Evolutionary conservation across 208 protist genomes (phyloP).

Genomic region (Angomonas desouzai): DNA sequence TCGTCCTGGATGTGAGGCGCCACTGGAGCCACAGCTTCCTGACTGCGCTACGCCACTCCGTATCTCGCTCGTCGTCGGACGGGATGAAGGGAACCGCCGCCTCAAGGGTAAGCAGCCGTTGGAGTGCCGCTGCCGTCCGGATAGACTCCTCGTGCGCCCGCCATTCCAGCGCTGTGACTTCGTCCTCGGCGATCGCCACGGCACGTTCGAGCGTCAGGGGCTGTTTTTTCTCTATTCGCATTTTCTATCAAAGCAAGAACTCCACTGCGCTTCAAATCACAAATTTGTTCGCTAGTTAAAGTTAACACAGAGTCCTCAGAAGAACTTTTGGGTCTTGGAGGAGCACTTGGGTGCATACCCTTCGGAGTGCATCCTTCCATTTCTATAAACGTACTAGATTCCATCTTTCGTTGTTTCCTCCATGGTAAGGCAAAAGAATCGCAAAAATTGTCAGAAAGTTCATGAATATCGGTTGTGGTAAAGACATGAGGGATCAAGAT

Average conservation of each 20-base stretch:
- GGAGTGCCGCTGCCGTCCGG: constrained; percentile 55
- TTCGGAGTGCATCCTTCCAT: constrained; percentile 4
- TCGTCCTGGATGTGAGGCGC: neutral
- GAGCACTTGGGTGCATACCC: constrained; percentile 27
- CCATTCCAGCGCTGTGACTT: constrained; percentile 71
- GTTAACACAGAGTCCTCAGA: constrained; percentile 72
- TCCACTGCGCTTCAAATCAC: constrained; percentile 27
- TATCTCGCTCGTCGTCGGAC: neutral
- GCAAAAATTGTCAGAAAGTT: neutral
- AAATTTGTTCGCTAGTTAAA: constrained; percentile 36
- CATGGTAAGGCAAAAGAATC: neutral
- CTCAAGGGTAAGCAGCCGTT: constrained; percentile 64
- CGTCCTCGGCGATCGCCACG: constrained; percentile 29
- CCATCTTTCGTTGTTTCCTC: constrained; percentile 2
- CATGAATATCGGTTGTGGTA: constrained; percentile 12
- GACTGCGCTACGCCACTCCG: constrained; percentile 24
- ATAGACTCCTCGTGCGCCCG: constrained; percentile 58
- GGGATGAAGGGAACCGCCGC: constrained; percentile 62
- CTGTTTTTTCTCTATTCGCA: constrained; percentile 4
- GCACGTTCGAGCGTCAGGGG: neutral
- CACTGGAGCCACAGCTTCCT: constrained; percentile 40
- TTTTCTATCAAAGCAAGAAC: constrained; percentile 23
- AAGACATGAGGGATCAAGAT: constrained; percentile 24
- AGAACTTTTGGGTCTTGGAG: constrained; percentile 31
- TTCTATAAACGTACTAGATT: neutral